phyloP scores from a whole-genome alignment of 1,139 yeast species.

The Suhomyces ambrosiae region DNA sequence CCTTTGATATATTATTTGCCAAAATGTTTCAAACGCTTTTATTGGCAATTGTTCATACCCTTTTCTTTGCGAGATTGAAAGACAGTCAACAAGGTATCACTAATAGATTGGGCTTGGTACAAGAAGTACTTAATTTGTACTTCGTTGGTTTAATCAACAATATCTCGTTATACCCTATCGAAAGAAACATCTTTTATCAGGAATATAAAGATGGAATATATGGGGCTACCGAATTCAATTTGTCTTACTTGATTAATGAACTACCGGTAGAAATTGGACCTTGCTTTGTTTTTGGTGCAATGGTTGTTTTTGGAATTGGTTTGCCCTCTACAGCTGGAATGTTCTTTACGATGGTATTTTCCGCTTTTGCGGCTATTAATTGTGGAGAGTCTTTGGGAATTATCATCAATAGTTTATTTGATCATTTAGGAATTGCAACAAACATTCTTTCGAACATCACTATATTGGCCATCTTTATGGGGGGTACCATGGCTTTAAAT shows the following conservation, averaged over 20 bases:
- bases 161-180: slow-evolving; percentile 71
- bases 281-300: slow-evolving; percentile 57
- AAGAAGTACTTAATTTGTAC: slow-evolving; percentile 71
- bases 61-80: slow-evolving; percentile 72
- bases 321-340: slow-evolving; percentile 68
- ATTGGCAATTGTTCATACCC: slow-evolving; percentile 64
- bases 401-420: slow-evolving; percentile 69
- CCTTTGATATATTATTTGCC: slow-evolving; percentile 64
- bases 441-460: slow-evolving; percentile 66
- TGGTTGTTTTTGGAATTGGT: slow-evolving; percentile 71
- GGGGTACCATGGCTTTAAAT: slow-evolving; percentile 79
- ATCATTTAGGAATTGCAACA: slow-evolving; percentile 78
- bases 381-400: slow-evolving; percentile 87
- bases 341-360: slow-evolving; percentile 66
- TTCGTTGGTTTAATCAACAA: slow-evolving; percentile 82
- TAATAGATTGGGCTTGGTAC: slow-evolving; percentile 74
- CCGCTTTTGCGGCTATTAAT: slow-evolving; percentile 57
- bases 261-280: slow-evolving; percentile 72
- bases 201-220: slow-evolving; percentile 77
- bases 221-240: slow-evolving; percentile 65
- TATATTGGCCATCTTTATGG: slow-evolving; percentile 76
- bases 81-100: slow-evolving; percentile 58
- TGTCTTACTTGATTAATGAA: slow-evolving; percentile 67
- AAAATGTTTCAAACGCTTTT: slow-evolving; percentile 68
- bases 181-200: slow-evolving; percentile 73